A percentile compares a stretch with the other conserved stretches of the same genome.
phyloP scores from a whole-genome alignment of 768 basidiomycete species.

The Xerocomellus intermedius region DNA sequence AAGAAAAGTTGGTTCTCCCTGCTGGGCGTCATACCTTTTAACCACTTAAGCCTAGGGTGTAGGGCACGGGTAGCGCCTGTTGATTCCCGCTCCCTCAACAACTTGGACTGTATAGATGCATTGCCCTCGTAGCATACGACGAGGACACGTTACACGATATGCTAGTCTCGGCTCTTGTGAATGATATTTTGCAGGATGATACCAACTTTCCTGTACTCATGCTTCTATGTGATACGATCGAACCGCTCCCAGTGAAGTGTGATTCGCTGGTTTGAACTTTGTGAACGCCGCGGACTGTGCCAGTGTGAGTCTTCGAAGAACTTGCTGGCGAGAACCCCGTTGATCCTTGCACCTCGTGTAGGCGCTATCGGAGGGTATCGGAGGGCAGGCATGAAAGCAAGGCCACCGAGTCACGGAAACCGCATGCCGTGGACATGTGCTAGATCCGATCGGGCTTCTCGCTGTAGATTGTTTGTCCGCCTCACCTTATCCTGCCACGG shows the following conservation, averaged over 20 bases:
- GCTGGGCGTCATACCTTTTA: too few relatives aligned
- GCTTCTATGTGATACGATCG: not conserved
- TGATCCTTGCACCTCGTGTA: too few relatives aligned
- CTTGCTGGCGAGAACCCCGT: too few relatives aligned
- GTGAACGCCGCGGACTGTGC: not conserved
- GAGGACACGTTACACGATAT: not conserved
- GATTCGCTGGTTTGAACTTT: not conserved
- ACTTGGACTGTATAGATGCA: too few relatives aligned
- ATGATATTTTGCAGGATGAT: not conserved
- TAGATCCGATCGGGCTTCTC: conserved; percentile 11
- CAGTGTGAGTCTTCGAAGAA: not conserved
- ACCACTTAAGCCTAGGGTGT: too few relatives aligned
- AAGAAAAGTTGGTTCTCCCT: too few relatives aligned
- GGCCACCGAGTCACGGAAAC: not conserved
- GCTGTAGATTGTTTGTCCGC: conserved; percentile 6
- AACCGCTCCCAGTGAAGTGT: not conserved
- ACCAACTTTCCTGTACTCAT: not conserved
- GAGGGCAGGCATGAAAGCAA: not conserved
- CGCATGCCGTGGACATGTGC: conserved; percentile 4
- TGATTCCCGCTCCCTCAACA: too few relatives aligned
- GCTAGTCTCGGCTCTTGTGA: not conserved
- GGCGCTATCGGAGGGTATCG: too few relatives aligned
- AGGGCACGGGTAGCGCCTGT: too few relatives aligned
- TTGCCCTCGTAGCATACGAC: not conserved
- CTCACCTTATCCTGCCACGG: conserved; percentile 14